Evolutionary conservation across 169 alveolate species (phyloP).

Genomic region (Theileria sp.): DNA sequence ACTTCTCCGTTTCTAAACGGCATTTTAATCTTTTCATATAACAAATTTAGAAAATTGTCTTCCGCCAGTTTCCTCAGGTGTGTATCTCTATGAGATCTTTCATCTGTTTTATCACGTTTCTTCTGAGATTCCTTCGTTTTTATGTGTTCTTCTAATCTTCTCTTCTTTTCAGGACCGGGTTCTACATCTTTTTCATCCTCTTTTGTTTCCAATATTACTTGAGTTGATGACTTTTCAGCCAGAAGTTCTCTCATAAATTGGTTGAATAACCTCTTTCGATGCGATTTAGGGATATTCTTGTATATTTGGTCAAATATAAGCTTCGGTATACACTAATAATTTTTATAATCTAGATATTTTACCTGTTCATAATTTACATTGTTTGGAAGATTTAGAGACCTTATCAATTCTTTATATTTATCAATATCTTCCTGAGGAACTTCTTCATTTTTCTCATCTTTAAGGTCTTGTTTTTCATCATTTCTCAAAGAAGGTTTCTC

Average conservation of each 20-base stretch:
- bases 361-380: conserved; percentile 42
- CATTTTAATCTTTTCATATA: conserved; percentile 55
- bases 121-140: neutral
- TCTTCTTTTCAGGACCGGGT: conserved; percentile 4
- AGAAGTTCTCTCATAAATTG: conserved; percentile 39
- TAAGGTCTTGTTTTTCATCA: conserved; percentile 15
- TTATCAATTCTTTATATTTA: conserved; percentile 42
- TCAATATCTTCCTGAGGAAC: conserved; percentile 27
- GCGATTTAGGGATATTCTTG: conserved; percentile 39
- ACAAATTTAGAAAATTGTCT: conserved; percentile 34
- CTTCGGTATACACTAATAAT: conserved; percentile 41
- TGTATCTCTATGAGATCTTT: conserved; percentile 6
- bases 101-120: neutral
- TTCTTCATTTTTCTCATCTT: conserved; percentile 32
- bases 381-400: conserved; percentile 31
- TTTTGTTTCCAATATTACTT: conserved; percentile 5
- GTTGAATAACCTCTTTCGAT: conserved; percentile 29
- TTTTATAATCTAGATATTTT: neutral
- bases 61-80: conserved; percentile 47
- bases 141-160: neutral
- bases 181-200: neutral
- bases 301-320: conserved; percentile 35
- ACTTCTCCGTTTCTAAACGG: conserved; percentile 52
- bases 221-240: conserved; percentile 25
- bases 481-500: conserved; percentile 26